These are phyloP conservation scores for Melanomma pulvis-pyrius DNA, from an alignment of 495 filamentous ascomycete genomes.

Conservation along the genomic window DNA sequence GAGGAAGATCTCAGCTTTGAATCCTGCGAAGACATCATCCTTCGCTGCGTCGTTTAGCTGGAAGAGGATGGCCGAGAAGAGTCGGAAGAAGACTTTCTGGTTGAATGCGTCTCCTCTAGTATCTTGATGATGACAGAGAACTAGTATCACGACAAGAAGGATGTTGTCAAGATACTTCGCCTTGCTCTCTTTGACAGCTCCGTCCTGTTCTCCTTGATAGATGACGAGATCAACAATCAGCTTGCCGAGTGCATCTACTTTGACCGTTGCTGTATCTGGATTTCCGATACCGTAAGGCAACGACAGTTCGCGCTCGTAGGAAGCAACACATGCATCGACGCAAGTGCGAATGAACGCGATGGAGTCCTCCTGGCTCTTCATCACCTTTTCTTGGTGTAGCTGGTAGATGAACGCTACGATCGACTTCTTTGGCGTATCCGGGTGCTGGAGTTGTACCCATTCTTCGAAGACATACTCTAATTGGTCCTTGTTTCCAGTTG, in stretches of 20 bases:
- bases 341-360: conserved; percentile 77
- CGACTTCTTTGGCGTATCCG: conserved; percentile 69
- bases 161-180: conserved; percentile 72
- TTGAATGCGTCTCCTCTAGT: conserved; percentile 81
- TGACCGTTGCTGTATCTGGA: conserved; percentile 70
- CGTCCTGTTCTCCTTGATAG: conserved; percentile 62
- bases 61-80: conserved; percentile 83
- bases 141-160: conserved; percentile 71
- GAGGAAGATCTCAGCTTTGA: conserved; percentile 70
- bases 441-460: conserved; percentile 83
- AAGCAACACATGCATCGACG: conserved; percentile 75
- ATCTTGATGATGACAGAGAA: conserved; percentile 83
- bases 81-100: conserved; percentile 85
- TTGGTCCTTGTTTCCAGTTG: conserved; percentile 64
- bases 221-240: conserved; percentile 74
- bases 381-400: conserved; percentile 69
- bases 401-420: conserved; percentile 80
- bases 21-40: conserved; percentile 49
- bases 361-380: conserved; percentile 72
- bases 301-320: conserved; percentile 68
- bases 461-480: conserved; percentile 94
- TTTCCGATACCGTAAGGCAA: conserved; percentile 57
- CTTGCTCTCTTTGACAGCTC: conserved; percentile 61
- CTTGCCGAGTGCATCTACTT: conserved; percentile 85
- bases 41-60: conserved; percentile 57